phyloP scores from a whole-genome alignment of 805 yeast species.

The baker's yeast (Saccharomyces cerevisiae) region DNA sequence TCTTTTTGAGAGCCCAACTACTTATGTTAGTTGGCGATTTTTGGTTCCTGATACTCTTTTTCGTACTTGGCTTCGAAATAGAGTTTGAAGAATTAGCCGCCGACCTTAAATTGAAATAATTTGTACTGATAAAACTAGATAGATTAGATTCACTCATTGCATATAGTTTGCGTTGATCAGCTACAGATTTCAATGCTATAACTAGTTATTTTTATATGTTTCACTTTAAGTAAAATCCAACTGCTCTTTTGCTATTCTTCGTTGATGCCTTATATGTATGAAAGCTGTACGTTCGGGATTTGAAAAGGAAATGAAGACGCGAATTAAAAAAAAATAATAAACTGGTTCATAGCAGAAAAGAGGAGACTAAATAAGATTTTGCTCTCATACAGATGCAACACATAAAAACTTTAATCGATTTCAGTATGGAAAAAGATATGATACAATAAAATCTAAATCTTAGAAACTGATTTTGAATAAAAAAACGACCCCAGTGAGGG shows the following conservation, averaged over 20 bases:
- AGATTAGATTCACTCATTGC: slow-evolving; percentile 9
- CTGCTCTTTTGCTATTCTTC: neutral
- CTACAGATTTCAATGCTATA: neutral
- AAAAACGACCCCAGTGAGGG: slow-evolving; percentile 49
- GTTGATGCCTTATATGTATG: neutral
- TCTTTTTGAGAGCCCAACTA: neutral
- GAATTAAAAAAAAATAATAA: neutral
- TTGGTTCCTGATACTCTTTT: neutral
- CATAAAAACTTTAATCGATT: too few relatives aligned
- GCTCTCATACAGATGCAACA: too few relatives aligned
- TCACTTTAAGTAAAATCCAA: neutral
- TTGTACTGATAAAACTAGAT: slow-evolving; percentile 12
- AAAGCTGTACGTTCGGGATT: neutral
- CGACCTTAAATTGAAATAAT: slow-evolving; percentile 6
- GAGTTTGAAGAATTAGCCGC: slow-evolving; percentile 6
- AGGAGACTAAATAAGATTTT: too few relatives aligned
- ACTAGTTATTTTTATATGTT: neutral
- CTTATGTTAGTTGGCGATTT: neutral
- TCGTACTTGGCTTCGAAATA: neutral
- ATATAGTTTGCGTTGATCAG: neutral
- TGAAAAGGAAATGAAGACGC: neutral
- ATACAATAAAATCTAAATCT: too few relatives aligned
- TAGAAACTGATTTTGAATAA: too few relatives aligned
- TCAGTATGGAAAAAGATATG: too few relatives aligned
- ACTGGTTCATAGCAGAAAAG: too few relatives aligned